A percentile compares a stretch with the other conserved stretches of the same genome.
These are phyloP conservation scores for Hymenoscyphus albidus DNA, from an alignment of 2,329 filamentous ascomycete species.

Conservation along the genomic window DNA sequence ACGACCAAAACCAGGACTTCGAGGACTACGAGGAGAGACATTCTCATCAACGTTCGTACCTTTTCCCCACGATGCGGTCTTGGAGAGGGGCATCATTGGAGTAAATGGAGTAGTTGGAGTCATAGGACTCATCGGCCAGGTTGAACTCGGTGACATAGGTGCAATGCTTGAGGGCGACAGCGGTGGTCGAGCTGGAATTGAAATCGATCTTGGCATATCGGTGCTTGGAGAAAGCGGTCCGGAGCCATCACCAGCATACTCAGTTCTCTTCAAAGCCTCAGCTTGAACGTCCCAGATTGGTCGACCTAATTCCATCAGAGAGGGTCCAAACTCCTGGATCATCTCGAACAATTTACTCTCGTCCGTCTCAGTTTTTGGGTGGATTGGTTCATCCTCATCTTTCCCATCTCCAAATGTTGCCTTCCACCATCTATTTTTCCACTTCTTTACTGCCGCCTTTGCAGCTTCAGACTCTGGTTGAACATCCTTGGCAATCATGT, in stretches of 20 bases:
- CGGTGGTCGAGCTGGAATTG: background rate
- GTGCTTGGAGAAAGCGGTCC: background rate
- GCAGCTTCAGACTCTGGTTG: conserved; percentile 15
- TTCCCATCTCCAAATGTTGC: conserved; percentile 23
- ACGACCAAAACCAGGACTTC: background rate
- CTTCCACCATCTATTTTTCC: conserved; percentile 25
- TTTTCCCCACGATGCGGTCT: background rate
- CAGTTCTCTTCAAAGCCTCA: conserved; percentile 21
- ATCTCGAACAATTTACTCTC: conserved; percentile 16
- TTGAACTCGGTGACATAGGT: background rate
- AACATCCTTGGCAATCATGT: conserved; percentile 29
- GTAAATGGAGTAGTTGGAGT: background rate
- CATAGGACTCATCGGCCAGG: background rate
- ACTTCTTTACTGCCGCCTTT: conserved; percentile 17
- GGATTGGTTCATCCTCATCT: conserved; percentile 11
- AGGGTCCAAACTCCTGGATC: conserved; percentile 20
- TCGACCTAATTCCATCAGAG: conserved; percentile 18
- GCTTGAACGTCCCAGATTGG: conserved; percentile 26
- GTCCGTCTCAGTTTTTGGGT: conserved; percentile 3
- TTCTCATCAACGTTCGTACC: background rate
- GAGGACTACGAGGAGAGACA: background rate
- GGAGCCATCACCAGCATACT: conserved; percentile 17
- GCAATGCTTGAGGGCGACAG: background rate
- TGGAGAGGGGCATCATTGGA: background rate
- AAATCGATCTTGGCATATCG: background rate